Base-by-base conservation (phyloP, 225 moss, liverwort and hornwort genomes). In the Straminergon stramineum region DNA sequence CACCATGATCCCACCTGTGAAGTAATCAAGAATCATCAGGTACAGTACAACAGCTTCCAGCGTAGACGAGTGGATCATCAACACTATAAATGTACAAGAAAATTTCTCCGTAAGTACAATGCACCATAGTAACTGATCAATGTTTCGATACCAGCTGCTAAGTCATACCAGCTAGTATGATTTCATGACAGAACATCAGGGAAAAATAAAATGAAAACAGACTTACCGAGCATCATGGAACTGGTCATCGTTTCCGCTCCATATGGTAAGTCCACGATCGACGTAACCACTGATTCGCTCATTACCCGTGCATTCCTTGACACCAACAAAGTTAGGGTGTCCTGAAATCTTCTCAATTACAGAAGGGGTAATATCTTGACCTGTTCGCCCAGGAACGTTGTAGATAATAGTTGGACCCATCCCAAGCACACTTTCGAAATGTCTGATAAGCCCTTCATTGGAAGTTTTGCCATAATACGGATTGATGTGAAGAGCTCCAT, bases 381-480 rank as follows among this genome's bases (percentile, higher is more conserved):
- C 94, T 62, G 97, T 98, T 80, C 98, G 93, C 66, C 90, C 95
- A 9, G 98, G 98, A n/a, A 98, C 97, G 62, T 98, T 98, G 84
- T 98, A 98, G 76, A 98, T 87, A 71, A 98, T 95, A 43, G 93
- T 92, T 88, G 98, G 98, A 76, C 97, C 98, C 94, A 97, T 94
- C 39, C 92, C 88, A 37, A 97, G 79, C 82, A 98, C 95, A 84
- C 94, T 93, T 51, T 90, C 88, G 75, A 98, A 98, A 79, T 98
- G 98, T 56, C 88, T 90, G 48, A 96, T 74, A 84, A 98, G 90
- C 26, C 98, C 98, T 62, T 90, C 93, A 75, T 65, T 91, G 77
- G 97, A 98, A 22, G 98, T 98, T 89, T 96, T 98, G 12, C 97
- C 98, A 78, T 98, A 98, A 88, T 98, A 98, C 18, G 98, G 98